Conservation (phyloP, 148 eudicot genomes). For the Silene conica region DNA sequence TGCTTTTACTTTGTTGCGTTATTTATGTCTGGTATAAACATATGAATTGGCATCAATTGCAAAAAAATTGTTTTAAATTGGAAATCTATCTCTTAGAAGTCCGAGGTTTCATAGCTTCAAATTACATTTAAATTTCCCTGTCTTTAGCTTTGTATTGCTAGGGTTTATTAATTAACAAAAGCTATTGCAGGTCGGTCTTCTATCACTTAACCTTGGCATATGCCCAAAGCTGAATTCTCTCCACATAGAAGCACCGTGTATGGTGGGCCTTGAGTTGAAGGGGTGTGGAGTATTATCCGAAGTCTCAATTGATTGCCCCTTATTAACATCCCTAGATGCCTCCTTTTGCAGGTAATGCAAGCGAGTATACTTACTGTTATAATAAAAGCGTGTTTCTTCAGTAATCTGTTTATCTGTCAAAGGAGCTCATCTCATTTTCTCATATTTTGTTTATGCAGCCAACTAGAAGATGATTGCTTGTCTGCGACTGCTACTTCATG, state of each 20-base stretch:
- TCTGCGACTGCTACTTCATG: conserved; percentile 84
- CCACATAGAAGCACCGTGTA: conserved; percentile 61
- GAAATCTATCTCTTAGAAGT: neutral
- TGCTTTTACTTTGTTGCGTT: neutral
- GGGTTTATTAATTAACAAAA: neutral
- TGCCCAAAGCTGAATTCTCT: conserved; percentile 82
- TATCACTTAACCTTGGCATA: conserved; percentile 82
- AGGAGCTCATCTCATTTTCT: conserved; percentile 1
- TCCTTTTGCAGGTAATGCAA: conserved; percentile 81
- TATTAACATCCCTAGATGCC: conserved; percentile 85
- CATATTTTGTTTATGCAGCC: conserved; percentile 46
- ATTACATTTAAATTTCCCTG: neutral
- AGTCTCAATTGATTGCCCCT: conserved; percentile 74
- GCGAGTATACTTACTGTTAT: neutral
- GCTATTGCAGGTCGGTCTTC: conserved; percentile 78
- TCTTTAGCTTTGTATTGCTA: neutral
- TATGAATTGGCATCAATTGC: neutral
- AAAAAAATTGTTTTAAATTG: neutral
- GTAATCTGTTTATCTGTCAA: neutral
- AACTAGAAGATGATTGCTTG: conserved; percentile 77
- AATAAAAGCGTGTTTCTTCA: too few relatives aligned
- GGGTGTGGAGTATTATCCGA: conserved; percentile 96
- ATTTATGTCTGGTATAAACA: neutral
- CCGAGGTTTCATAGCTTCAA: neutral
- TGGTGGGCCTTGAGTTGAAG: conserved; percentile 89